Base-by-base conservation (phyloP, 148 eudicot species). In the Amaranthus hypochondriacus region DNA sequence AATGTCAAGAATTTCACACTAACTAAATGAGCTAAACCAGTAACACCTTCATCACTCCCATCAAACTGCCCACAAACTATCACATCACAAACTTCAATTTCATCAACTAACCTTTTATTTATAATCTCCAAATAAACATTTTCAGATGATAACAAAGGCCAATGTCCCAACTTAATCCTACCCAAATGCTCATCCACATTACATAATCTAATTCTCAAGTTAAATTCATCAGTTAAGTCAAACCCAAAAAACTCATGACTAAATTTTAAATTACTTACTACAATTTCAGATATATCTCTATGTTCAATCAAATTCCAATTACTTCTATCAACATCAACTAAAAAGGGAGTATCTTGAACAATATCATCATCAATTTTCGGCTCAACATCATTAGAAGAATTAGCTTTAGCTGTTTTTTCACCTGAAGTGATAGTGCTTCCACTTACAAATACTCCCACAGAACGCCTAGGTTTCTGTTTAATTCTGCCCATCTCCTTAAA, bases 281-380 rank as follows among this genome's bases (percentile, higher is more conserved):
- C 81, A 83, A 92, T 83, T 86, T 95, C 99, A 7, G 97, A 86
- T 39, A 95, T 64, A 81, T 92, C 97, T 63, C 77, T 83, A 79
- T 86, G 97, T 77, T 69, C 73, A 75, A 68, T 42, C 44, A 49
- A 72, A 55, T 44, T 48, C 83, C 76, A 75, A 59, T 50, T 71
- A 53, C 68, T 61, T 21, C 43, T 53, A 75, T 92, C 92, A 77
- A 89, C 75, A 77, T 84, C 85, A 67, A 95, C 89, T 73, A 75
- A 86, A 74, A 80, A 78, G 55, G 89, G 87, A 13, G 65, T 67
- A 7, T 86, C 86, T 50, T 64, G 73, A 75, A 55, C 6, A 5
- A 50, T 9, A 53, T 62, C 55, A 21, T 70, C 81, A 47, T 78
- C 84, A 58, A 8, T 5, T 63, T 58, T 79, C 3, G 6, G 21